These are phyloP conservation scores for Rosa multiflora DNA, from an alignment of 306 rosid genomes.

Conservation along the genomic window DNA sequence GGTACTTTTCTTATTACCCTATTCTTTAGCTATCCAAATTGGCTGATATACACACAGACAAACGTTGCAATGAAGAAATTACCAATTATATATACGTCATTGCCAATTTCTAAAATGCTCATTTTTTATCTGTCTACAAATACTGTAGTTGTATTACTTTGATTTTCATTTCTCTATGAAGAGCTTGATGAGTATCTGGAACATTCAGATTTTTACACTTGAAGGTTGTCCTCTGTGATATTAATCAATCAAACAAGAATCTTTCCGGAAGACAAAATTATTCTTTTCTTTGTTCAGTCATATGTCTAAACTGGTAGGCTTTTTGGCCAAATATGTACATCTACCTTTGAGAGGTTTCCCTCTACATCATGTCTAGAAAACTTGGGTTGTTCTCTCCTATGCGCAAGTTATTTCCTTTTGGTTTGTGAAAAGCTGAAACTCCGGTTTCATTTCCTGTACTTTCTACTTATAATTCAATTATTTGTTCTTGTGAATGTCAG, in stretches of 20 bases:
- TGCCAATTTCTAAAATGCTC: not conserved
- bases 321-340: not conserved
- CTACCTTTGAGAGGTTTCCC: not conserved
- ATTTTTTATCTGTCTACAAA: not conserved
- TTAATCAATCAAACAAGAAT: not conserved
- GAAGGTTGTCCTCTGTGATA: not conserved
- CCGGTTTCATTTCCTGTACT: constrained; percentile 11
- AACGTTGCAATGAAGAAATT: not conserved
- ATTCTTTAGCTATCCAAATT: constrained; percentile 14
- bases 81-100: not conserved
- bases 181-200: not conserved
- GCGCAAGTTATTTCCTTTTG: not conserved
- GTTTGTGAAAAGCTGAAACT: constrained; percentile 25
- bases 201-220: not conserved
- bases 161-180: not conserved
- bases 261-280: not conserved
- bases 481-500: constrained; percentile 41
- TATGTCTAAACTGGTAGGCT: not conserved
- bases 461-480: not conserved
- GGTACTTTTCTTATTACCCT: constrained; percentile 43
- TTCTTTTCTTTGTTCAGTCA: not conserved
- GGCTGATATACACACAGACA: not conserved
- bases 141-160: not conserved
- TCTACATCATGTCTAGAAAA: not conserved
- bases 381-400: not conserved